A percentile compares a stretch with the other conserved stretches of the same genome.
These are phyloP conservation scores for Harrya chromipes DNA, from an alignment of 768 basidiomycete species.

Conservation along the genomic window DNA sequence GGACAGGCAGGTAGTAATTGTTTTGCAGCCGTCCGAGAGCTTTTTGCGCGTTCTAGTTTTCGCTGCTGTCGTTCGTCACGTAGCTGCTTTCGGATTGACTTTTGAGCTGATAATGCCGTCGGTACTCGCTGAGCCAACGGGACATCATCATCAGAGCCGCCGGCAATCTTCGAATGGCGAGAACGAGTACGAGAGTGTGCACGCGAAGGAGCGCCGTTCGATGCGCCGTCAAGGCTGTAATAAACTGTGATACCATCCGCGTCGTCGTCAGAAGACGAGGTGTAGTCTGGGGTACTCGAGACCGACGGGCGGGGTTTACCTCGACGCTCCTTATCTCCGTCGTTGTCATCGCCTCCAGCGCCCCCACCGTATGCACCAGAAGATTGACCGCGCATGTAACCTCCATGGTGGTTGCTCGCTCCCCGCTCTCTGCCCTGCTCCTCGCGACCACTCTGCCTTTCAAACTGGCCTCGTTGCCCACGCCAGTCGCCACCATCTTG, in stretches of 20 bases:
- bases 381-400: conserved; percentile 17
- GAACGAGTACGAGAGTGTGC: conserved; percentile 21
- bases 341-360: conserved; percentile 38
- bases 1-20: conserved; percentile 17
- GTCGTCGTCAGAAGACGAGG: conserved; percentile 44
- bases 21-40: conserved; percentile 18
- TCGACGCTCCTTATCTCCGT: conserved; percentile 36
- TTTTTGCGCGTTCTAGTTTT: conserved; percentile 44
- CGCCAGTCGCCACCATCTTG: conserved; percentile 20
- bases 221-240: conserved; percentile 40
- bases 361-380: conserved; percentile 27
- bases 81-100: conserved; percentile 70
- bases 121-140: conserved; percentile 84
- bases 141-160: conserved; percentile 68
- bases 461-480: conserved; percentile 11
- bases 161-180: conserved; percentile 20
- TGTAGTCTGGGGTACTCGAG: conserved; percentile 34
- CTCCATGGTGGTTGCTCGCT: conserved; percentile 10
- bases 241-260: conserved; percentile 42
- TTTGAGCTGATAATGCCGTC: conserved; percentile 78
- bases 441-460: conserved; percentile 16
- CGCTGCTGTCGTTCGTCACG: conserved; percentile 63
- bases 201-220: conserved; percentile 22
- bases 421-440: conserved; percentile 9
- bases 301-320: conserved; percentile 27